Evolutionary conservation across 805 yeast species (phyloP), one percentile per base, ranked within the genome.

Genomic region (Metschnikowia proteae): DNA sequence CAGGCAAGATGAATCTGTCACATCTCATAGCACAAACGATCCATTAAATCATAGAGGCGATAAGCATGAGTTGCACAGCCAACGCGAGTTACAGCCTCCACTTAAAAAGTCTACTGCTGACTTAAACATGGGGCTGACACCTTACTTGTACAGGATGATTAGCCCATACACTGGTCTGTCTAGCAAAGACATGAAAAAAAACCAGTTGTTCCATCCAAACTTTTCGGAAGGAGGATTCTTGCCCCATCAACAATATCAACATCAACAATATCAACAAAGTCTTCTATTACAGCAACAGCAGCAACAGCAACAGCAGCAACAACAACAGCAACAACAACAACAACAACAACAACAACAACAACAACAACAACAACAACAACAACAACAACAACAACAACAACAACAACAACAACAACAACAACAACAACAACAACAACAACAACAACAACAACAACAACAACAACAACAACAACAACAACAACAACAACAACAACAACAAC

Each of bases 211-310:
- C 4, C 17, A 29, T 4, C 43, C 43, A 7, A 40, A 23, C 43
- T 40, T 40, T 8, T 25, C 43, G 28, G 31, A 40, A 23, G n/a
- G 9, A 30, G 43, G 29, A 8, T 17, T 17, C 17, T 17, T 17
- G 17, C 17, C 17, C 17, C 17, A 17, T 17, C 17, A 17, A 17
- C 44, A 31, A n/a, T n/a, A n/a, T n/a, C 45, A 25, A 45, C 67
- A 38, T 39, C 62, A 32, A 31, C 62, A 41, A 44, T 59, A 26
- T 46, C 52, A 42, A 44, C 56, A 49, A 38, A 44, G 52, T 46
- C 47, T 26, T 30, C 38, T 27, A 33, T 38, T 29, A 39, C 27
- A n/a, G 9, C 32, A 31, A 47, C 27, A 31, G 28, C 32, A 28
- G 23, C 49, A 47, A 34, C 44, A 25, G 4, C 34, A 31, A 9